Conservation (phyloP, 2,329 filamentous ascomycete species). For the Aureobasidium sp. region DNA sequence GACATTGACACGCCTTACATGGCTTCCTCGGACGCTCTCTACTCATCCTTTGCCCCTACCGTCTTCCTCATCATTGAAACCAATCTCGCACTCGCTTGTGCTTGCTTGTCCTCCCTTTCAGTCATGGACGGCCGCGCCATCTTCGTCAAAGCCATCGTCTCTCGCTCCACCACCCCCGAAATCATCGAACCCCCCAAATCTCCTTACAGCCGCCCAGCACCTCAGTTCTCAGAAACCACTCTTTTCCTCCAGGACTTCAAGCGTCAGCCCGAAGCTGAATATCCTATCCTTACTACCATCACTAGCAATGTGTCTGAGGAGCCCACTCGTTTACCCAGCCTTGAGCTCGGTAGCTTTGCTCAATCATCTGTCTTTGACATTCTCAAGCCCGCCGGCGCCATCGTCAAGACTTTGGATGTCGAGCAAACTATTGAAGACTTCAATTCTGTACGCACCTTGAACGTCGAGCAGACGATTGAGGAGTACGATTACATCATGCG, state of each 20-base stretch:
- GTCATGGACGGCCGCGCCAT: not conserved
- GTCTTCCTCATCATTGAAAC: slow-evolving; percentile 5
- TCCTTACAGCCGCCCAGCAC: not conserved
- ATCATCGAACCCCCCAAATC: not conserved
- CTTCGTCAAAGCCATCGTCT: slow-evolving; percentile 1
- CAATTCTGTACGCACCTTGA: not conserved
- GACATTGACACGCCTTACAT: not conserved
- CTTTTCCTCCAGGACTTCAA: slow-evolving; percentile 4
- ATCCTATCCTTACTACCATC: slow-evolving; percentile 7
- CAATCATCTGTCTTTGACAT: slow-evolving; percentile 5
- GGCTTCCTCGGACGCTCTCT: not conserved
- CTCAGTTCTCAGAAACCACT: slow-evolving; percentile 7
- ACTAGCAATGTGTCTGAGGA: not conserved
- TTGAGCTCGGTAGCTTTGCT: slow-evolving; percentile 1
- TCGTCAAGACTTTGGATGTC: slow-evolving; percentile 1
- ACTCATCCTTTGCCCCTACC: not conserved
- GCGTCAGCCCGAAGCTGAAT: not conserved
- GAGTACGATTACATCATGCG: slow-evolving; percentile 6
- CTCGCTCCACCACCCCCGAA: not conserved
- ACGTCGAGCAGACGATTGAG: slow-evolving; percentile 3
- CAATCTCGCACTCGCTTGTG: slow-evolving; percentile 8
- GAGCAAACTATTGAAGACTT: slow-evolving; percentile 1
- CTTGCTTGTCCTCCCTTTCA: slow-evolving; percentile 3
- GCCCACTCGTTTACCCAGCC: slow-evolving; percentile 1
- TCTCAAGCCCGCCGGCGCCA: slow-evolving; percentile 10